These are phyloP conservation scores for Scleromitrula shiraiana DNA, from an alignment of 2,329 filamentous ascomycete genomes.

Conservation along the genomic window DNA sequence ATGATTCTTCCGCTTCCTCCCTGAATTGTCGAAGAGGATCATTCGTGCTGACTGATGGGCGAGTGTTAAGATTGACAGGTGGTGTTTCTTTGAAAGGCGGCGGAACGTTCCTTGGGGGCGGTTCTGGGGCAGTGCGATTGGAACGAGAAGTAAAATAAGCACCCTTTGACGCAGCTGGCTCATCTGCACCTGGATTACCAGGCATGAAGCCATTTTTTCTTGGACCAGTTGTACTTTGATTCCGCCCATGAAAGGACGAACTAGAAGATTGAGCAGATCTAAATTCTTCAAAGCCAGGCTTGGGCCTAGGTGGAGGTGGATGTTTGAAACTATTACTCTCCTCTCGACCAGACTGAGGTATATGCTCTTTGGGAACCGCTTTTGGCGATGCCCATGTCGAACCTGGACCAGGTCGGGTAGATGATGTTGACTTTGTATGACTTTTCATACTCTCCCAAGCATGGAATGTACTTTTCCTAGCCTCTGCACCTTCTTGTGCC, in stretches of 20 bases:
- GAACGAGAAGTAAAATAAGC: conserved; percentile 27
- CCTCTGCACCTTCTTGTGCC: conserved; percentile 25
- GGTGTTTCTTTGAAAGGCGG: conserved; percentile 4
- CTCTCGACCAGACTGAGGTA: conserved; percentile 19
- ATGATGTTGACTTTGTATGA: conserved; percentile 8
- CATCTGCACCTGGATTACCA: conserved; percentile 26
- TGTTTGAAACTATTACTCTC: conserved; percentile 19
- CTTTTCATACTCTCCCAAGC: conserved; percentile 29
- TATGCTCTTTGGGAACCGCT: conserved; percentile 18
- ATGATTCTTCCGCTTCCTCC: conserved; percentile 24
- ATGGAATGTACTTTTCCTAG: conserved; percentile 25
- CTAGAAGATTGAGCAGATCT: conserved; percentile 10
- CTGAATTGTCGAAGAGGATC: conserved; percentile 43
- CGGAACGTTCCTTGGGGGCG: conserved; percentile 17
- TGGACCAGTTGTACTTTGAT: conserved; percentile 18
- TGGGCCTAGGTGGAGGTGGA: conserved; percentile 14
- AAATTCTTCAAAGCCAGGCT: conserved; percentile 19
- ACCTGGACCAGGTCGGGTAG: conserved; percentile 11
- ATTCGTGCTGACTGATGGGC: conserved; percentile 6
- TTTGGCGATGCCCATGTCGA: conserved; percentile 17
- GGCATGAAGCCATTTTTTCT: conserved; percentile 29
- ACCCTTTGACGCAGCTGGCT: conserved; percentile 26
- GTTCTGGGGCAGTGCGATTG: conserved; percentile 18
- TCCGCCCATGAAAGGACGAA: conserved; percentile 14
- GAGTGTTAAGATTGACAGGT: conserved; percentile 7